phyloP scores from a whole-genome alignment of 495 filamentous ascomycete species.

The Penicillium daleae region DNA sequence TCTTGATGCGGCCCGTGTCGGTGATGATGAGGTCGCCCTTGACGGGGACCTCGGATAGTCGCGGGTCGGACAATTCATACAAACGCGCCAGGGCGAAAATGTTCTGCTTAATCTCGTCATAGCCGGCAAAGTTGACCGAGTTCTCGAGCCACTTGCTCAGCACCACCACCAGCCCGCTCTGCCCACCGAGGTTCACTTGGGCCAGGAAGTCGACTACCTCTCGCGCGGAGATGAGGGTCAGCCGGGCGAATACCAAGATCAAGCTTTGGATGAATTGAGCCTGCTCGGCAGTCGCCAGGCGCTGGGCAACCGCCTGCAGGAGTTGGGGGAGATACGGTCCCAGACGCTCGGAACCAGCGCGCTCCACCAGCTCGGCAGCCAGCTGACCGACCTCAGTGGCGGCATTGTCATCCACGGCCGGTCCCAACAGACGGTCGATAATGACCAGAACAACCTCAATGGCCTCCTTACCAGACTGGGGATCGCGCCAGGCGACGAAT shows the following conservation, averaged over 20 bases:
- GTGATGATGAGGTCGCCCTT: conserved; percentile 90
- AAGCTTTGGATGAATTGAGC: conserved; percentile 89
- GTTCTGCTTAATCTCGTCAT: conserved; percentile 95
- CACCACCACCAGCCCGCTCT: conserved; percentile 83
- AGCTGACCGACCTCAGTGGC: conserved; percentile 96
- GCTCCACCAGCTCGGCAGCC: conserved; percentile 93
- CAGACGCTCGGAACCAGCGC: conserved; percentile 83
- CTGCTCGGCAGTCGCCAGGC: conserved; percentile 76
- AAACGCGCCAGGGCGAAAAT: conserved; percentile 90
- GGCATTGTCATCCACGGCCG: conserved; percentile 80
- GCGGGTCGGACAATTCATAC: conserved; percentile 82
- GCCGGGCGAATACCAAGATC: conserved; percentile 91
- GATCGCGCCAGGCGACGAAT: conserved; percentile 76
- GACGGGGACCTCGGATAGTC: conserved; percentile 76
- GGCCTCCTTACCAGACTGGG: conserved; percentile 74
- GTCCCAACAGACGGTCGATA: conserved; percentile 88
- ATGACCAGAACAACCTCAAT: conserved; percentile 87
- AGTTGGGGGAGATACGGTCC: conserved; percentile 89
- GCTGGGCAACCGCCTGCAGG: conserved; percentile 86
- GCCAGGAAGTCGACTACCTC: conserved; percentile 92
- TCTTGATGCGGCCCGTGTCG: conserved; percentile 84
- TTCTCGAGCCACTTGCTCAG: conserved; percentile 96
- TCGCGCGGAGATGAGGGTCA: conserved; percentile 79
- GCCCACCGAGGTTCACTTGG: conserved; percentile 71
- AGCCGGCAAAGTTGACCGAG: conserved; percentile 92